phyloP scores from a whole-genome alignment of 1,139 yeast genomes.

The Protomyces inouyei region DNA sequence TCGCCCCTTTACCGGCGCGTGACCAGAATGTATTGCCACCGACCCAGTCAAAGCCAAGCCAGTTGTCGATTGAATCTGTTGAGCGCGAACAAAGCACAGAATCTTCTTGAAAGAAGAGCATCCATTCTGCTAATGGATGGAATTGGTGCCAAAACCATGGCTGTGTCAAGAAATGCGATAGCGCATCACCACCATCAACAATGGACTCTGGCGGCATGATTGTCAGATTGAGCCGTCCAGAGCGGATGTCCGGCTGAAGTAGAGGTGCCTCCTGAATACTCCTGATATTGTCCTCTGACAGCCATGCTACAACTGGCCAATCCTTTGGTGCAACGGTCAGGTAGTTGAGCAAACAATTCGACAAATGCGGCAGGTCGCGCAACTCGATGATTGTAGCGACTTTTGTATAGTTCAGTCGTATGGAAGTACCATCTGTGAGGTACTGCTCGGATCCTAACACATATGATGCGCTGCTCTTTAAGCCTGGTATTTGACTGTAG shows the following conservation, averaged over 20 bases:
- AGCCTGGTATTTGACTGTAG: background rate
- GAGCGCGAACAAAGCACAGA: slow-evolving; percentile 11
- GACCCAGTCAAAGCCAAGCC: slow-evolving; percentile 22
- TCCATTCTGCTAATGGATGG: slow-evolving; percentile 3
- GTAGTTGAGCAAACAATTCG: slow-evolving; percentile 1
- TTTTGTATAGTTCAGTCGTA: slow-evolving; percentile 12
- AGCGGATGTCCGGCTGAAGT: slow-evolving; percentile 2
- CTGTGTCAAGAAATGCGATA: slow-evolving; percentile 2
- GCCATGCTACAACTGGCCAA: slow-evolving; percentile 23
- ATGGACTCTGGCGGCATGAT: slow-evolving; percentile 1
- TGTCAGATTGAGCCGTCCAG: slow-evolving; percentile 7
- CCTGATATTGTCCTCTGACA: slow-evolving; percentile 7
- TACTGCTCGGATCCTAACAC: background rate
- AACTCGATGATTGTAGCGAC: slow-evolving; percentile 21
- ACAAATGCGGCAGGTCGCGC: background rate
- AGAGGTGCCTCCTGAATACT: background rate
- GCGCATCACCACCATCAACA: background rate
- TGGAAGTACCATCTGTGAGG: background rate
- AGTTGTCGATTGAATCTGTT: slow-evolving; percentile 3
- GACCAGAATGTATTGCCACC: slow-evolving; percentile 18
- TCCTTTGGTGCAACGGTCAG: slow-evolving; percentile 8
- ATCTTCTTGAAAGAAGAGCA: slow-evolving; percentile 12
- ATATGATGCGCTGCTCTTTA: background rate
- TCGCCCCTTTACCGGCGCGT: slow-evolving; percentile 13
- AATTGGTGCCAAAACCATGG: slow-evolving; percentile 22